phyloP scores from a whole-genome alignment of 768 basidiomycete species.

The Boletus huronensis region DNA sequence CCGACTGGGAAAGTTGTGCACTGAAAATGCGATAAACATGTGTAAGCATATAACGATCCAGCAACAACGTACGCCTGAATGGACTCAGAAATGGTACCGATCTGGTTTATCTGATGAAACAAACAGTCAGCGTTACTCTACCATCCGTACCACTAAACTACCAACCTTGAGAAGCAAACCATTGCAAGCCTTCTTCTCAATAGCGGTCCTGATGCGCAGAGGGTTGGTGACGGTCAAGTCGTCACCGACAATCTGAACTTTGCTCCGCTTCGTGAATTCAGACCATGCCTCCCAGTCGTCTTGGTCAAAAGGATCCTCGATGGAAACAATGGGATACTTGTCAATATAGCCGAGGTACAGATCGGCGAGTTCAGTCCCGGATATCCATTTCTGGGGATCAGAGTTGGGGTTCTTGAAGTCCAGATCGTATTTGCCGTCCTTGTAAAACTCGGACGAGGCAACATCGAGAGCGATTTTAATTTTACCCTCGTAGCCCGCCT shows the following conservation, averaged over 20 bases:
- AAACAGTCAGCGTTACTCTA: background rate
- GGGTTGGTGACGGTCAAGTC: conserved; percentile 99
- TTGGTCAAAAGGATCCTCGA: conserved; percentile 99
- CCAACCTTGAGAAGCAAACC: conserved; percentile 91
- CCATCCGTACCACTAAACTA: background rate
- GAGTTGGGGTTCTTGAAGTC: conserved; percentile 99
- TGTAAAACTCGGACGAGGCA: conserved; percentile 99
- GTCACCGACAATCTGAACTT: conserved; percentile 91
- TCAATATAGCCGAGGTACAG: conserved; percentile 82
- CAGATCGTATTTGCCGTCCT: conserved; percentile 98
- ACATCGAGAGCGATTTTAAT: conserved; percentile 98
- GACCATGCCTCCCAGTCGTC: conserved; percentile 99
- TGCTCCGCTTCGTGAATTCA: conserved; percentile 76
- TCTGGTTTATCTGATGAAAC: conserved; percentile 80
- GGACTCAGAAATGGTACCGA: conserved; percentile 97
- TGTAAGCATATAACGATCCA: background rate
- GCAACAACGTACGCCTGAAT: conserved; percentile 83
- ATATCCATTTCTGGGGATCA: conserved; percentile 94
- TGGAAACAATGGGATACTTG: conserved; percentile 94
- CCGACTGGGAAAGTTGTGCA: conserved; percentile 92
- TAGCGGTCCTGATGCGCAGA: conserved; percentile 94
- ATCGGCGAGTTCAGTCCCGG: conserved; percentile 88
- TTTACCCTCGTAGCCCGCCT: conserved; percentile 98
- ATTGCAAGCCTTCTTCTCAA: conserved; percentile 99
- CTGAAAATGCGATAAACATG: conserved; percentile 37